Conservation (phyloP, 2,329 filamentous ascomycete genomes). For the Aspergillus flavus region DNA sequence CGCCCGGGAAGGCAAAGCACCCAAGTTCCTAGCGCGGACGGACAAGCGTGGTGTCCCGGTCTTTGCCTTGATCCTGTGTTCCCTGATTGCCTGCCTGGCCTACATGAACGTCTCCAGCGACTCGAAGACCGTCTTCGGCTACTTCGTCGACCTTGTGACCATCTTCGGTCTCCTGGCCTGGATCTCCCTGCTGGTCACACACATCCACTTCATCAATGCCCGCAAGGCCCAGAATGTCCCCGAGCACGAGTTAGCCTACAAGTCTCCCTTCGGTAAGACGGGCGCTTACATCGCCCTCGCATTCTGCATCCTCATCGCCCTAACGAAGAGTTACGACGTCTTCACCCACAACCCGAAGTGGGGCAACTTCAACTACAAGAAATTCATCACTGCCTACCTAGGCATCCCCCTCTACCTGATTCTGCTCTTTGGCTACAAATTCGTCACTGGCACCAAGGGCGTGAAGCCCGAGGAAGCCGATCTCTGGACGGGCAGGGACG, state of each 20-base stretch:
- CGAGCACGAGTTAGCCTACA: conserved; percentile 61
- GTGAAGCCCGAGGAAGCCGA: conserved; percentile 64
- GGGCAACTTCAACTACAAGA: conserved; percentile 69
- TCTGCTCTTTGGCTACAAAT: conserved; percentile 70
- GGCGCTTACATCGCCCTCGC: conserved; percentile 70
- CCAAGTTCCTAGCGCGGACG: conserved; percentile 70
- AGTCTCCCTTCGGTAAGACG: conserved; percentile 69
- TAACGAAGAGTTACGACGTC: conserved; percentile 81
- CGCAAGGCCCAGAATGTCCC: conserved; percentile 63
- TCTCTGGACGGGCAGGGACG: conserved; percentile 72
- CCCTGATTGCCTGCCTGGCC: conserved; percentile 66
- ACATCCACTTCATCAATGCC: conserved; percentile 67
- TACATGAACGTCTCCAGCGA: conserved; percentile 67
- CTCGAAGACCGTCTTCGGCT: conserved; percentile 60
- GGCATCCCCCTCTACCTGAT: conserved; percentile 75
- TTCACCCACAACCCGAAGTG: conserved; percentile 59
- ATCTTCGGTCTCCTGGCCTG: conserved; percentile 69
- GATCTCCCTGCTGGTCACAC: conserved; percentile 69
- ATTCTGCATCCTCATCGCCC: conserved; percentile 71
- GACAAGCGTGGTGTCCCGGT: conserved; percentile 72
- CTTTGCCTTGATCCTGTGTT: conserved; percentile 63
- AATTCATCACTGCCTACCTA: conserved; percentile 75
- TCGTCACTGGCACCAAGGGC: conserved; percentile 56
- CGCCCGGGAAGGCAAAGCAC: conserved; percentile 71
- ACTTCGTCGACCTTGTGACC: conserved; percentile 69